Base-by-base conservation (phyloP, 2,329 filamentous ascomycete species). In the Thielaviopsis ethacetica region DNA sequence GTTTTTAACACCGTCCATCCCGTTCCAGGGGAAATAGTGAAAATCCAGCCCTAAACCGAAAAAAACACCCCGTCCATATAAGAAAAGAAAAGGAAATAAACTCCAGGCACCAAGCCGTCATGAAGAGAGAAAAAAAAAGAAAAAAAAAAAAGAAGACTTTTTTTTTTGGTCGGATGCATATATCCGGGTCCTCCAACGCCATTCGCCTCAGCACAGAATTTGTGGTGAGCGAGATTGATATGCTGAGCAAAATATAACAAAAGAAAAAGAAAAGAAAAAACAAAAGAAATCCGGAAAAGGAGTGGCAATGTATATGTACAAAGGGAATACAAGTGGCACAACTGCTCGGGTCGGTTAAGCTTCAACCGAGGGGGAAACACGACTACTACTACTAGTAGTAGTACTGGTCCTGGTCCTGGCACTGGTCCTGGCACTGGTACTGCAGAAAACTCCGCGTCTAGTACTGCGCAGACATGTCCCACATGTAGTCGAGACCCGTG, bases 1-100 rank as follows among this genome's bases (percentile, higher is more conserved):
- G 24, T 44, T 61, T 58, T 55, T 56, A 56, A 41, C 41, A 53
- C n/a, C 47, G 44, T 57, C 58, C 54, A 57, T 56, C 58, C 53
- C 56, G 47, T 34, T 50, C 61, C 19, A 17, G 44, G n/a, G 44
- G 44, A 19, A 49, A 21, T 21, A 38, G 55, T 52, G 61, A 58
- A 58, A 52, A 56, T 54, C 57, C 62, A 61, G 53, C 50, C 57
- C 59, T 63, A 63, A 56, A 55, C 52, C 38, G 53, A 61, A 53
- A 55, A 47, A 64, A 56, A 41, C 12, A 13, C 38, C 10, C 19
- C 19, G 44, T 49, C 17, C 38, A n/a, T 44, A 44, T 15, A 62
- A 63, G 52, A 50, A 62, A 54, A 63, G 59, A 62, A 53, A 53
- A 57, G 44, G 60, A 47, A 63, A 44, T 44, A 44, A 44, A 44